These are phyloP conservation scores for Tetraselmis striata DNA, from an alignment of 139 green algal genomes.

Conservation along the genomic window DNA sequence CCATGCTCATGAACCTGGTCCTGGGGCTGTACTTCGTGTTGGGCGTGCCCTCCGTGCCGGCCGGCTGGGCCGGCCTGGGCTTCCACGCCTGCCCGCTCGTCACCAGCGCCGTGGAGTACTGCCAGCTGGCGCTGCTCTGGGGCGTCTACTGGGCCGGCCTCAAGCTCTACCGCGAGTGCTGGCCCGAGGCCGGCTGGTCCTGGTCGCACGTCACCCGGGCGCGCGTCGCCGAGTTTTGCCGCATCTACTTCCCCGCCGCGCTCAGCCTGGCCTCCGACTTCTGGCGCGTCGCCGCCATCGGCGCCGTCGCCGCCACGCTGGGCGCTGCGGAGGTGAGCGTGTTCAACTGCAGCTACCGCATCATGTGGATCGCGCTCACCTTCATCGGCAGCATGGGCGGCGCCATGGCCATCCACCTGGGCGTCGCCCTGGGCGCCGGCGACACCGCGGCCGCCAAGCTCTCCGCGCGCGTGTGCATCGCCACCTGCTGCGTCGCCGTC, in stretches of 20 bases:
- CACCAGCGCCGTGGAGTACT: not conserved
- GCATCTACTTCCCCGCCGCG: conserved; percentile 6
- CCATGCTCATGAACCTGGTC: not conserved
- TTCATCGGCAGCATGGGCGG: conserved; percentile 3
- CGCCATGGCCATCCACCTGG: conserved; percentile 2
- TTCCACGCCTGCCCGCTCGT: not conserved
- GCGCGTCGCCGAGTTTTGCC: not conserved
- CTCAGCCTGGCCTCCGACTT: conserved; percentile 10
- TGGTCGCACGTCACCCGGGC: conserved; percentile 10
- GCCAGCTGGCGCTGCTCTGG: not conserved
- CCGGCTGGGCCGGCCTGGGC: not conserved
- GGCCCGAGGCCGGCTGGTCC: conserved; percentile 1
- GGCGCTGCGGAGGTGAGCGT: conserved; percentile 3
- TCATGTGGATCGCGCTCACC: conserved; percentile 12
- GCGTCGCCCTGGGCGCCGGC: not conserved
- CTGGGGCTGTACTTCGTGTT: not conserved
- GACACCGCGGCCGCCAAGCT: not conserved
- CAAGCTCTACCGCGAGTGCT: conserved; percentile 1
- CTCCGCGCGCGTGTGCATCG: not conserved
- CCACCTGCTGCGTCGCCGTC: not conserved
- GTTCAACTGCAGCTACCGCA: conserved; percentile 14
- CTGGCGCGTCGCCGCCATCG: conserved; percentile 8
- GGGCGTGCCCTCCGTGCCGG: not conserved
- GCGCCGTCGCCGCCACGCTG: not conserved
- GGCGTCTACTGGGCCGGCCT: not conserved